Evolutionary conservation across 2,329 filamentous ascomycete species (phyloP), one percentile per base, ranked within the genome.

Genomic region (Colletotrichum acutatum): DNA sequence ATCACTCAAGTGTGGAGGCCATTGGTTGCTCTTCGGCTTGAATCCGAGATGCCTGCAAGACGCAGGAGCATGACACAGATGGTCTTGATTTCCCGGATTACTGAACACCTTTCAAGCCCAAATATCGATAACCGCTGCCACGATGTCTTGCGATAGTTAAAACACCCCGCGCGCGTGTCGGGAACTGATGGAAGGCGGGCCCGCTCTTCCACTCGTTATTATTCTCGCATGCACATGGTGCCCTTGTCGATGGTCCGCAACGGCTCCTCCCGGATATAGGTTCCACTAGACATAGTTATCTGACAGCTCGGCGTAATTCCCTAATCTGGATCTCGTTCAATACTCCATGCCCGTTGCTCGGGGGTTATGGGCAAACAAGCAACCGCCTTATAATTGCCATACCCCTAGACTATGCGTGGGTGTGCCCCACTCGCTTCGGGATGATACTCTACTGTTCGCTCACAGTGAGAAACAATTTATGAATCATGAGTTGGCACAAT

Each of bases 151-250:
- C 42, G 19, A 49, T 9, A n/a, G 42, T 49, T 49, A 6, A 49
- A 49, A 4, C 42, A n/a, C 16, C 42, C 8, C 42, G 42, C 42
- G 19, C 42, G 42, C 19, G 42, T n/a, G 4, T 49, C 42, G 19
- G 42, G 42, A 8, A 49, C 14, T n/a, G 42, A 7, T 49, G 19
- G 19, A 22, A n/a, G 71, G 56, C 76, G 71, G 32, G 76, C 78
- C 22, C 78, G 69, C 11, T 79, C 75, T 14, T 74, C 68, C 24
- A 26, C 24, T 26, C 30, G 30, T 58, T 58, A 28, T 26, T 28
- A 58, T 32, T 58, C 22, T 58, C 54, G 24, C 54, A 58, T 19
- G 30, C 6, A 58, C 24, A 58, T 58, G 30, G 24, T 26, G 14
- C 30, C 54, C 54, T 58, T 32, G 24, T 28, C n/a, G 14, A 14